Evolutionary conservation across 2,329 filamentous ascomycete genomes (phyloP).

Genomic region (Fusarium metavorans): DNA sequence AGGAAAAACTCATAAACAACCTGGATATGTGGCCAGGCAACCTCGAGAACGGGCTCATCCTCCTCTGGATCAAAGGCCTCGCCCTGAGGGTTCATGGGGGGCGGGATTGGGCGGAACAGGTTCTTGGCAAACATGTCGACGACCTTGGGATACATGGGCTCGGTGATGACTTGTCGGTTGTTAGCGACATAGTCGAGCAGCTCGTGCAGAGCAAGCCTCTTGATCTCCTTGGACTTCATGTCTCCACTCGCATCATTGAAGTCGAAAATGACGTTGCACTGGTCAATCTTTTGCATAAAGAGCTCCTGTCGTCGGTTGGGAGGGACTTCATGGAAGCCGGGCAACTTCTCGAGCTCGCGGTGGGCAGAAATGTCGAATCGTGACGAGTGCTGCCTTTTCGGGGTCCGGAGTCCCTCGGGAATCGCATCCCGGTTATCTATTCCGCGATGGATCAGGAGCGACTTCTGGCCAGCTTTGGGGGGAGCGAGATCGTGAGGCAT

Average conservation of each 20-base stretch:
- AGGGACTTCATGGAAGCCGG: constrained; percentile 96
- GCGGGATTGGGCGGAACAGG: constrained; percentile 94
- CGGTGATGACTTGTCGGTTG: constrained; percentile 97
- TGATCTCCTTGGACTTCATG: constrained; percentile 99
- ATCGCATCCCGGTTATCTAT: constrained; percentile 93
- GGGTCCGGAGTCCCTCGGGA: constrained; percentile 93
- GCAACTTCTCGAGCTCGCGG: constrained; percentile 95
- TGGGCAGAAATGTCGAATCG: constrained; percentile 98
- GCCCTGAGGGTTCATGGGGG: constrained; percentile 96
- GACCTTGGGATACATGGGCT: constrained; percentile 98
- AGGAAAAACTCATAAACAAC: constrained; percentile 99
- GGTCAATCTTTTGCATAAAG: constrained; percentile 99
- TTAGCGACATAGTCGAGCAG: constrained; percentile 98
- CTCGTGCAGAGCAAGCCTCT: constrained; percentile 94
- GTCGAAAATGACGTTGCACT: constrained; percentile 99
- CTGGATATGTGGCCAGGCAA: constrained; percentile 99
- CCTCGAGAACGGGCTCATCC: constrained; percentile 96
- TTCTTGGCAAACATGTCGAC: constrained; percentile 99
- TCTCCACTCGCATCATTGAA: constrained; percentile 98
- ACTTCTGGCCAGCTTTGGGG: constrained; percentile 91
- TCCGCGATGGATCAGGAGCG: constrained; percentile 82
- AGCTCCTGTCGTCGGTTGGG: constrained; percentile 95
- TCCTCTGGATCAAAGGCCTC: constrained; percentile 99
- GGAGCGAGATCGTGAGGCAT: constrained; percentile 98
- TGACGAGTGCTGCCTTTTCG: constrained; percentile 96